Base-by-base conservation (phyloP, 306 rosid genomes). In the Betula pendula region DNA sequence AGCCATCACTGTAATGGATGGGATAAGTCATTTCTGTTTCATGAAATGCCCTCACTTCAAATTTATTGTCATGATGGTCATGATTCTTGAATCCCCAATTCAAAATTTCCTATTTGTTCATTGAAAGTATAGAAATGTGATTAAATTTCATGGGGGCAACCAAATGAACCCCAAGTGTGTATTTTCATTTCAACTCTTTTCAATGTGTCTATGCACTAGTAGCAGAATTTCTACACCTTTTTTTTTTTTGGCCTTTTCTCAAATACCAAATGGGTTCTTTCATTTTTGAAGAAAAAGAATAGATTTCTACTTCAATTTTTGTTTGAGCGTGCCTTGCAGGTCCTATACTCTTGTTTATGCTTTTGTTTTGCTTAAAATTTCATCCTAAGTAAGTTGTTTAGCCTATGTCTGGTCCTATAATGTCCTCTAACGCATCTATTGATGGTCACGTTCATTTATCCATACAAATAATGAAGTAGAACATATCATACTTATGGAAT, bases 271-370 rank as follows among this genome's bases (percentile, higher is more conserved):
- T 22, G 29, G 24, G 14, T 55, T n/a, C 7, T 24, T 8, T 55
- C 29, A 8, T 55, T 55, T 55, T 55, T 22, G 6, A 55, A 55
- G 25, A 22, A 8, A 55, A 9, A 45, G 49, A 45, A 45, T 13
- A 45, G 55, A 17, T 50, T 50, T 50, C 55, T 50, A 17, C 55
- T 50, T 16, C 17, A 22, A 58, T 12, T 7, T 59, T 25, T 25
- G n/a, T 27, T 59, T 59, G 33, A 58, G 66, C 35, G 25, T 58
- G n/a, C 67, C 42, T 59, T 59, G n/a, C 40, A 59, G 67, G 40
- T 27, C 67, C 35, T 25, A 6, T 29, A 52, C 25, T 19, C 27
- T n/a, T 52, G 25, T n/a, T 52, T 16, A n/a, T 59, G 4, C 31
- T 25, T 12, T 59, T 59, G 19, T 59, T 59, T 59, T 59, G 67